A percentile compares a stretch with the other conserved stretches of the same genome.
Evolutionary conservation across 2,329 filamentous ascomycete species (phyloP).

Genomic region (Diaporthe capsici): DNA sequence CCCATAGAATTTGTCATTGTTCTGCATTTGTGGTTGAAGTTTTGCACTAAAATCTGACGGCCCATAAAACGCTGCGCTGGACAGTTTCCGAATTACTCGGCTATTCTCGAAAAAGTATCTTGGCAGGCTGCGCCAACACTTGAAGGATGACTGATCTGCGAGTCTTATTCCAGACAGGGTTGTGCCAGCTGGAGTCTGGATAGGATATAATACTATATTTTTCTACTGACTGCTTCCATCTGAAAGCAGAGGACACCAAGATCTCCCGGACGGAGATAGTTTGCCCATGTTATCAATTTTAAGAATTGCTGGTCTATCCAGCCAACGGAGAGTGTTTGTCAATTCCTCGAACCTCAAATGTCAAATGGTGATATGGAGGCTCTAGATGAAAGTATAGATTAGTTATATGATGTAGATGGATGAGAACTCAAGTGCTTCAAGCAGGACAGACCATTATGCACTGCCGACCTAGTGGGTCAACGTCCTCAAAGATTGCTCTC

Average conservation of each 20-base stretch:
- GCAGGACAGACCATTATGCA: background rate
- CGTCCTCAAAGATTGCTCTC: background rate
- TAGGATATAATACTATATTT: background rate
- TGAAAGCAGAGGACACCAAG: background rate
- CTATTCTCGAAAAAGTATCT: background rate
- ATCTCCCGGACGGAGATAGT: background rate
- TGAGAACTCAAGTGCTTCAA: background rate
- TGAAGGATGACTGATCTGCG: background rate
- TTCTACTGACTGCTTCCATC: background rate
- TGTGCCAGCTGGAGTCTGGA: background rate
- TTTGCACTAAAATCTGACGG: constrained; percentile 12
- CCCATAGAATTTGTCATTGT: constrained; percentile 6
- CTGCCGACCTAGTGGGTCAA: background rate
- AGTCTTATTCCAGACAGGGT: background rate
- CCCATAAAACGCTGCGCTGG: background rate
- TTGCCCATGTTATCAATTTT: too few relatives aligned
- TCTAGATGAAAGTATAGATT: background rate
- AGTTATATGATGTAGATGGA: background rate
- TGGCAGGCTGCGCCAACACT: background rate
- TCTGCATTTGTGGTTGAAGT: background rate
- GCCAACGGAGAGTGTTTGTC: too few relatives aligned
- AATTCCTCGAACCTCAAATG: background rate
- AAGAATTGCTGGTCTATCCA: too few relatives aligned
- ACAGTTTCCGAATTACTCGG: background rate
- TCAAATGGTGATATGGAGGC: too few relatives aligned